Evolutionary conservation across 352 stramenopile species (phyloP), one percentile per base, ranked within the genome.

Genomic region (Phytophthora litchii): DNA sequence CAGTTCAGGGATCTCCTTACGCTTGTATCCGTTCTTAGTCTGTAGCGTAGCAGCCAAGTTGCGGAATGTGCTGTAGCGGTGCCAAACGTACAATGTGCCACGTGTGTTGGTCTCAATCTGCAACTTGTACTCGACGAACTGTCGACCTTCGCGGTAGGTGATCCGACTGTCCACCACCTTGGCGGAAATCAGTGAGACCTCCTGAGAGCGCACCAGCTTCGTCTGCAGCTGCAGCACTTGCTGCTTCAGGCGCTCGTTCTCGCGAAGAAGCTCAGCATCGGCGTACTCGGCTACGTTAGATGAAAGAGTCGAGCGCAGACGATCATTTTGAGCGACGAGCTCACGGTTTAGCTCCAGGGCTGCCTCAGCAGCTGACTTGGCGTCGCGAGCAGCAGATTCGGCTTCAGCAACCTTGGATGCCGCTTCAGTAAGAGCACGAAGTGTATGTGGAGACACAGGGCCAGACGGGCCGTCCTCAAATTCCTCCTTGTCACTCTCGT

Each of bases 61-160:
- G n/a, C 78, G 78, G 75, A 90, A 90, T 41, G 80, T 90, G 48
- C 76, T 87, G 76, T 90, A 90, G 12, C 80, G 80, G 53, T 90
- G 80, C 80, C 80, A 90, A 58, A 90, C 76, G 36, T 80, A 86
- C 45, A 90, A 37, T 3, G 78, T 88, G 16, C 80, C 80, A 23
- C 78, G 80, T 10, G 70, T 88, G 58, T 88, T 84, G 0, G 80
- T 88, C 64, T 90, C 78, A 53, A 89, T 88, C 54, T 88, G 78
- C 16, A 89, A 60, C 54, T 88, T 88, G 69, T 87, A 89, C 73
- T 89, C 80, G 46, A 90, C 80, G 55, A 88, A 87, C 50, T 90
- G 78, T 1, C 78, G 80, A 0, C 80, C 78, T 64, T 90, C 76
- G 17, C 72, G 71, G 65, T 86, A 87, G 4, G 76, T 87, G 46